These are phyloP conservation scores for Xylaria intraflava DNA, from an alignment of 495 filamentous ascomycete species.

Conservation along the genomic window DNA sequence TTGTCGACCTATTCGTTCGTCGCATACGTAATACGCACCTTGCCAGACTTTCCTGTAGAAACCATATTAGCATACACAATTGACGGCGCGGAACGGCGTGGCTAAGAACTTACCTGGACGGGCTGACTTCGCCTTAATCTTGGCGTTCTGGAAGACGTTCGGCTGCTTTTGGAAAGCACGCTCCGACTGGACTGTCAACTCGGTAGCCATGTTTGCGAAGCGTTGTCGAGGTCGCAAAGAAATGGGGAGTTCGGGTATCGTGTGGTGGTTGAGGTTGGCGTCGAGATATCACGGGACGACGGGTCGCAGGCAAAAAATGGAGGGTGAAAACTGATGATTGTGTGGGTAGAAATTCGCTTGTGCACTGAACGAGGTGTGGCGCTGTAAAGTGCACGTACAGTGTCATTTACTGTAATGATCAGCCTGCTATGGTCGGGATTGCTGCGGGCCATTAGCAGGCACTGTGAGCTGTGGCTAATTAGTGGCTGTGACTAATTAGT, in stretches of 20 bases:
- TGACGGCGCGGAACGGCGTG: background rate
- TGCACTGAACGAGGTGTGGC: constrained; percentile 13
- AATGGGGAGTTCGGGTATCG: constrained; percentile 18
- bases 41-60: constrained; percentile 46
- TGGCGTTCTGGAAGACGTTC: constrained; percentile 96
- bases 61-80: background rate
- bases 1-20: constrained; percentile 4
- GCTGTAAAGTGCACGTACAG: background rate
- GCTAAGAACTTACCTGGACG: constrained; percentile 37
- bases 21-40: constrained; percentile 40
- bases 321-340: constrained; percentile 23
- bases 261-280: constrained; percentile 21
- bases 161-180: constrained; percentile 99
- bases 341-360: constrained; percentile 23
- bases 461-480: too few relatives aligned
- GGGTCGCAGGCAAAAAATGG: constrained; percentile 20
- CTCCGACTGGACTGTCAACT: constrained; percentile 96
- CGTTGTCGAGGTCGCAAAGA: constrained; percentile 33
- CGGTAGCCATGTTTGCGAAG: constrained; percentile 89
- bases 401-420: background rate
- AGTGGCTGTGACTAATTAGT: too few relatives aligned
- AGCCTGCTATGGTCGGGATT: too few relatives aligned
- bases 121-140: constrained; percentile 81
- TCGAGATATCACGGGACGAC: constrained; percentile 15
- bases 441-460: too few relatives aligned